These are phyloP conservation scores for Carex myosuroides DNA, from an alignment of 176 grass and related monocot genomes.

Conservation along the genomic window DNA sequence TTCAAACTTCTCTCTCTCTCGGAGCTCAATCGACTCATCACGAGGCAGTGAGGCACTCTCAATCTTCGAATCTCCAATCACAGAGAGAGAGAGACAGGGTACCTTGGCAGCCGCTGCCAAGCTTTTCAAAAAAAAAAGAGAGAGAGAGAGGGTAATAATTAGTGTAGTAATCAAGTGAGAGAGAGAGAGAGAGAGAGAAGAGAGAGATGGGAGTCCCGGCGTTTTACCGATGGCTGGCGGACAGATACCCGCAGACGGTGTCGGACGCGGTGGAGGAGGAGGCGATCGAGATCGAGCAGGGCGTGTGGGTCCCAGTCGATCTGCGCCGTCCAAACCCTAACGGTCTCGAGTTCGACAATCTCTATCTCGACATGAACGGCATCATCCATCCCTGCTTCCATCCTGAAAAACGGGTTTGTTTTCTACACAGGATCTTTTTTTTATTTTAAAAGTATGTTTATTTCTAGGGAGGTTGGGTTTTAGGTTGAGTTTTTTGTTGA, in stretches of 20 bases:
- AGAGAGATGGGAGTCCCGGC: conserved; percentile 83
- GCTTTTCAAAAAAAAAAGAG: no score
- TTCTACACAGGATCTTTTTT: neutral
- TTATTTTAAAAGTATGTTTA: neutral
- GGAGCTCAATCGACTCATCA: neutral
- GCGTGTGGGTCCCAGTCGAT: conserved; percentile 71
- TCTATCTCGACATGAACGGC: conserved; percentile 95
- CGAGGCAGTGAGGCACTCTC: neutral
- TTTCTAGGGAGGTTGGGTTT: neutral
- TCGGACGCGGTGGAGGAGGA: conserved; percentile 74
- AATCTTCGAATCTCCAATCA: neutral
- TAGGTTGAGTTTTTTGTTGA: neutral
- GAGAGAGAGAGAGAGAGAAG: conserved; percentile 28
- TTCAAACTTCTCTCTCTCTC: neutral
- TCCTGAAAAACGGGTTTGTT: conserved; percentile 70
- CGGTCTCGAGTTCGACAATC: conserved; percentile 95
- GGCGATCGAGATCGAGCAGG: conserved; percentile 49
- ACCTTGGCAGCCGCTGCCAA: no score
- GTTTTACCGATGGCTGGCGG: conserved; percentile 96
- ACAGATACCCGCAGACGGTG: conserved; percentile 67
- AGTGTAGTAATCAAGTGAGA: neutral
- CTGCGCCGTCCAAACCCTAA: conserved; percentile 72
- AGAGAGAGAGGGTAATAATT: conserved; percentile 4
- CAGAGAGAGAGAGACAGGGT: conserved; percentile 6
- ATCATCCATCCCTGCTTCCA: conserved; percentile 99